Base-by-base conservation (phyloP, 495 filamentous ascomycete species). In the Tuber microsphaerosporum region DNA sequence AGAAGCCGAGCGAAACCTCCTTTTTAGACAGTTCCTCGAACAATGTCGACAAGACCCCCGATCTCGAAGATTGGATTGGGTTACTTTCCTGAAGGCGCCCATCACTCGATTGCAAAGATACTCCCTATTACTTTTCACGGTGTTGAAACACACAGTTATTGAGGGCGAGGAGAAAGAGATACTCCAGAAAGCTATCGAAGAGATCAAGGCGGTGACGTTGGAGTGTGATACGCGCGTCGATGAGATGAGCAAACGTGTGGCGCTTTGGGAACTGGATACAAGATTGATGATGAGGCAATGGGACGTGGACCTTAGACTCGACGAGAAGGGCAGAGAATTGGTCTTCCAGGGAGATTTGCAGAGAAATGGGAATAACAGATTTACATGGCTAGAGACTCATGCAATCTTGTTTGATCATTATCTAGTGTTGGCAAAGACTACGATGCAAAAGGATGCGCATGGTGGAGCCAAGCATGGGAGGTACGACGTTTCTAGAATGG, bases 321-420 rank as follows among this genome's bases (percentile, higher is more conserved):
- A 94, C 69, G 94, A 98, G 82, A 88, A 97, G 69, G 95, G 95
- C 2, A 89, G 95, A 76, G 91, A 97, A 77, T 88, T 99, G 65
- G 90, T 98, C 78, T 92, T 90, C 82, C 89, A 93, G 75, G 95
- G 96, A 37, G 94, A 98, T 81, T 87, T 99, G 73, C 93, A 96
- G 83, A 87, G 95, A 74, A 90, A 91, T 81, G 93, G 95, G 75
- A 92, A 89, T 3, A 97, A 92, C 74, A 88, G 93, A 46, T 94
- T 99, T 80, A 90, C 89, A 70, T 94, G 94, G 89, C 89, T 97
- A 2, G 95, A 99, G 77, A 94, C 92, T 0, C 93, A 97, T 83
- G 93, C 92, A 16, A 88, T 99, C 68, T 87, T 99, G 2, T 97
- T 99, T 79, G 95, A 99, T 78, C 93, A 99, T 84, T 99, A 97